Base-by-base conservation (phyloP, 202 grass and related monocot genomes). In the Eragrostis tef region DNA sequence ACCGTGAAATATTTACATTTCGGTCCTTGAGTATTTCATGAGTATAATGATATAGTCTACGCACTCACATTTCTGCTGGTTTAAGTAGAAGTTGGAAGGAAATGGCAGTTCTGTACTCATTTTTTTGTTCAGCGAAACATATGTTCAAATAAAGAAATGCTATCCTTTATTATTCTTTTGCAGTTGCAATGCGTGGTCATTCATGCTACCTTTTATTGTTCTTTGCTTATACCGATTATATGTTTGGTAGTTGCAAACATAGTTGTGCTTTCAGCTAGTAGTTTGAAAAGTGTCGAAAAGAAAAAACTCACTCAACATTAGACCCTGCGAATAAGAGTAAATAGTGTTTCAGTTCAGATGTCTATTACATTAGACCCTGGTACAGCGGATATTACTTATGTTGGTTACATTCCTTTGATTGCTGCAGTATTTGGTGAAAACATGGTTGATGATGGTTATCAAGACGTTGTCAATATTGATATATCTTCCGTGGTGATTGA, bases 401-500 rank as follows among this genome's bases (percentile, higher is more conserved):
- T 83, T 12, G 36, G 51, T 60, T 57, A 51, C 19, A 60, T 70
- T 57, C 42, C 6, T 81, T 71, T 78, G 26, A 65, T 67, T 81
- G 13, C 62, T 81, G 51, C 82, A 94, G 95, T 63, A 36, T 92
- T 98, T 80, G 90, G 92, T 63, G 95, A 89, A 78, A 70, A 73
- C 45, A 98, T 98, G 95, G 76, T 94, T 51, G 63, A 86, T 47
- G 90, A 98, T 83, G 90, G 86, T 66, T 98, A 94, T 77, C 84
- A 89, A 59, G 86, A 93, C 11, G 22, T 98, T 34, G 49, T 93
- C 64, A 94, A 94, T 80, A 80, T 98, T 0, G 95, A 94, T 79
- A 98, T 98, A 85, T 98, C 95, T 26, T 91, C 87, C 1, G 95
- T 98, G 34, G 90, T 98, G n/a, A 91, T 98, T 73, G 86, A 88